These are phyloP conservation scores for Candida cerambycidarum DNA, from an alignment of 805 yeast genomes.

Conservation along the genomic window DNA sequence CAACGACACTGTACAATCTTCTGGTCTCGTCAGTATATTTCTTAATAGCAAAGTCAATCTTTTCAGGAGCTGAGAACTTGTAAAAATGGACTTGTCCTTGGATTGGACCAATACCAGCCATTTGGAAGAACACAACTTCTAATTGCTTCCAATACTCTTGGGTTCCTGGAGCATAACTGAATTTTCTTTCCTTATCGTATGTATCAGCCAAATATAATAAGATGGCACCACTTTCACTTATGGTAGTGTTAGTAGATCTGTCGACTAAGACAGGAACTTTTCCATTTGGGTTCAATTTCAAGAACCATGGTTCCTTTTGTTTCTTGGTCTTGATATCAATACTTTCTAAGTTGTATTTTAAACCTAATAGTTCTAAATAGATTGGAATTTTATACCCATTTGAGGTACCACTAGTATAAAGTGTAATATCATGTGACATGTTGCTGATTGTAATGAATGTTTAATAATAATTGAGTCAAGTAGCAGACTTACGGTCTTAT, in stretches of 20 bases:
- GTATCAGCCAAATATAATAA: conserved; percentile 58
- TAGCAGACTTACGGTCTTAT: too few species aligned
- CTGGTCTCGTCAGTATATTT: conserved; percentile 52
- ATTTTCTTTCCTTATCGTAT: conserved; percentile 55
- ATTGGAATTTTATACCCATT: conserved; percentile 45
- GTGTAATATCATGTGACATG: neutral
- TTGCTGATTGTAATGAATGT: neutral
- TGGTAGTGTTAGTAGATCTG: conserved; percentile 41
- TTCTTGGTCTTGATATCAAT: conserved; percentile 43
- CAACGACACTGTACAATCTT: conserved; percentile 55
- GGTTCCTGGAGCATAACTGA: conserved; percentile 37
- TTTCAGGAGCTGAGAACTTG: conserved; percentile 43
- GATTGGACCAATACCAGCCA: conserved; percentile 59
- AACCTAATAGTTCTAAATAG: conserved; percentile 41
- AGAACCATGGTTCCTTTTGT: conserved; percentile 58
- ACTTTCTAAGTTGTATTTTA: conserved; percentile 40
- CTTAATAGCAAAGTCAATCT: conserved; percentile 52
- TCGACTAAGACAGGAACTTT: conserved; percentile 56
- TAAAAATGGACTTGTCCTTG: conserved; percentile 62
- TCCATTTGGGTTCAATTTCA: conserved; percentile 61
- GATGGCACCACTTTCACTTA: conserved; percentile 65
- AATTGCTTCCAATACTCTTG: conserved; percentile 50
- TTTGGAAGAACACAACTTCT: conserved; percentile 57
- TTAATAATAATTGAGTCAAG: too few species aligned
- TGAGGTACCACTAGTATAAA: conserved; percentile 31